These are phyloP conservation scores for Globisporangium polare DNA, from an alignment of 352 stramenopile species.

Conservation along the genomic window DNA sequence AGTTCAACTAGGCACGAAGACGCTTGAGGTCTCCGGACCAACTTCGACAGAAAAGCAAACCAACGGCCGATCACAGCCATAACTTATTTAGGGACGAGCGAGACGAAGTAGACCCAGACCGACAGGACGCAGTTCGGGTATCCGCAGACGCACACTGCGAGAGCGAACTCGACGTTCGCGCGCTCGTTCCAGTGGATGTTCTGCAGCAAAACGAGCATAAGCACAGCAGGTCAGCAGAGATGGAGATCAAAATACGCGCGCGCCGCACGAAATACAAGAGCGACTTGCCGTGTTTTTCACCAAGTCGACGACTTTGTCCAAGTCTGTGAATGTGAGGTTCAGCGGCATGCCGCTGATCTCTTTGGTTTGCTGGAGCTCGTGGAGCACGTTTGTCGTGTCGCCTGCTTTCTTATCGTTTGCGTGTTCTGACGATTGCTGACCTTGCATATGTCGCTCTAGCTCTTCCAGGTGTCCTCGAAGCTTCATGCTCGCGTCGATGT, in stretches of 20 bases:
- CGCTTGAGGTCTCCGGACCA: too few relatives aligned
- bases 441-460: constrained; percentile 46
- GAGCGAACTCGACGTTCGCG: constrained; percentile 85
- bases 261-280: constrained; percentile 8
- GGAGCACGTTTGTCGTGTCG: constrained; percentile 14
- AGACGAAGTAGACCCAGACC: constrained; percentile 91
- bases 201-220: constrained; percentile 24
- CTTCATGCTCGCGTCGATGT: constrained; percentile 79
- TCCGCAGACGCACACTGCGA: constrained; percentile 82
- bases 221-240: constrained; percentile 5
- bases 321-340: constrained; percentile 87
- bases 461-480: constrained; percentile 64
- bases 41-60: background rate
- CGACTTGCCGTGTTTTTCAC: constrained; percentile 83
- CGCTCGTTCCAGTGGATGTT: constrained; percentile 89
- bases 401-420: background rate
- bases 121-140: constrained; percentile 88
- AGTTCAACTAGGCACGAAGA: constrained; percentile 37
- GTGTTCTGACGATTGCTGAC: constrained; percentile 7
- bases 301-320: constrained; percentile 65
- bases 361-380: constrained; percentile 33
- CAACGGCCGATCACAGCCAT: background rate
- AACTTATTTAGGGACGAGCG: constrained; percentile 38
- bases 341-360: constrained; percentile 80
- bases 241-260: background rate